Base-by-base conservation (phyloP, 2,329 filamentous ascomycete species). In the Endocalyx cinctus region DNA sequence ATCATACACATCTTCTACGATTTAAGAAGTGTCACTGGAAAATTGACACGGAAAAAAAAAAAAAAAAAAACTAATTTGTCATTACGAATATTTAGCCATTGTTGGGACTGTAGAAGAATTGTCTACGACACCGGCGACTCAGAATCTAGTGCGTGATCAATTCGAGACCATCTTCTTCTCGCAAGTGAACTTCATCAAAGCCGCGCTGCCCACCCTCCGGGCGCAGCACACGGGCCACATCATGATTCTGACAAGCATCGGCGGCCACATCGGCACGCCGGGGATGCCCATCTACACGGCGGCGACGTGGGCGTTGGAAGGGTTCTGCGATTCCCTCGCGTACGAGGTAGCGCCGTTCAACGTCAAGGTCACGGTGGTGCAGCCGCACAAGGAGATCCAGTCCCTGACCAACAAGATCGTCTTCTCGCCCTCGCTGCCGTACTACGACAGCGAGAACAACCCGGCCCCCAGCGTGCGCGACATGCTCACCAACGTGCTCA, bases 281-380 rank as follows among this genome's bases (percentile, higher is more conserved):
- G 88, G 89, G 3, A 77, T 97, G 64, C 77, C 87, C 35, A 85
- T 94, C 69, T 92, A 94, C 58, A 92, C 88, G 45, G 87, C 90
- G 13, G 85, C 88, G 11, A 89, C 88, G 23, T 96, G 90, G 88
- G 92, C 88, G 2, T 74, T 96, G 22, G 92, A 97, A 63, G 92
- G 90, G 13, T 96, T 92, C 59, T 96, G 89, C 64, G 90, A 97
- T 63, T 87, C 87, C 39, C 72, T 98, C 16, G 89, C 90, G 2
- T 98, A 96, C 62, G 92, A 98, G 62, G 84, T 98, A 43, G 85
- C 90, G 1, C 92, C 92, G 0, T 97, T 97, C 68, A 96, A 96
- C 63, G 80, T 97, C 65, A 94, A 90, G 60, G 78, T 97, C 59
- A 96, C 88, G 25, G 89, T 97, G 46, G 83, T 98, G 27, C 90